Base-by-base conservation (phyloP, 2,329 filamentous ascomycete species). In the Ophiostoma novo-ulmi region DNA sequence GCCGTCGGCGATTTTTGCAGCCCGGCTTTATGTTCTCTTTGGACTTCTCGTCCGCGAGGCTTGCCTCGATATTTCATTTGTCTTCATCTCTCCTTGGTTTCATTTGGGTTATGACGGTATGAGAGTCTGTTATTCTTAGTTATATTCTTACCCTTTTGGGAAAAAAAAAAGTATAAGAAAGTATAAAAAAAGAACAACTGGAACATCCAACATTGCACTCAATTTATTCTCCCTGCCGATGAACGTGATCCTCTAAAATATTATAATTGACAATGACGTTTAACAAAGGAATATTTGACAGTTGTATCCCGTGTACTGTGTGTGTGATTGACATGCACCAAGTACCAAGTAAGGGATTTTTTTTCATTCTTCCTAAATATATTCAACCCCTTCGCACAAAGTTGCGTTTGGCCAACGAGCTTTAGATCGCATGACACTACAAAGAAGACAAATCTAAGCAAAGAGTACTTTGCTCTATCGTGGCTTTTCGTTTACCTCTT, bases 191-290 rank as follows among this genome's bases (percentile, higher is more conserved):
- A 71, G 44, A 17, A 68, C 69, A 65, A 41, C 67, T 70, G 72
- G 72, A 74, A 67, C 71, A 73, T 73, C 73, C 36, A 67, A 70
- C 71, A 70, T 74, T 73, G 71, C 73, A 74, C 71, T 72, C 68
- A 63, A n/a, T 11, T 6, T 7, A 55, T n/a, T 36, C 38, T 73
- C n/a, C 61, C 41, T 66, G 69, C 61, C 31, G n/a, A 20, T 14
- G 44, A 20, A 20, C 44, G 68, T 65, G 36, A 69, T 44, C 5
- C 41, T 20, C n/a, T 52, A 22, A 20, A 39, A n/a, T 39, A 1
- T 48, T 31, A 31, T 31, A 31, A 1, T 1, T 8, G 5, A n/a
- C 44, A 7, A 11, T 10, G 38, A 39, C 38, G 38, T 39, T 13
- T 39, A 39, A 10, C 31, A 31, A 10, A 2, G 1, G 10, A 39